Conservation (phyloP, 1,284 basidiomycete genomes). For the Ceratobasidium sp. region DNA sequence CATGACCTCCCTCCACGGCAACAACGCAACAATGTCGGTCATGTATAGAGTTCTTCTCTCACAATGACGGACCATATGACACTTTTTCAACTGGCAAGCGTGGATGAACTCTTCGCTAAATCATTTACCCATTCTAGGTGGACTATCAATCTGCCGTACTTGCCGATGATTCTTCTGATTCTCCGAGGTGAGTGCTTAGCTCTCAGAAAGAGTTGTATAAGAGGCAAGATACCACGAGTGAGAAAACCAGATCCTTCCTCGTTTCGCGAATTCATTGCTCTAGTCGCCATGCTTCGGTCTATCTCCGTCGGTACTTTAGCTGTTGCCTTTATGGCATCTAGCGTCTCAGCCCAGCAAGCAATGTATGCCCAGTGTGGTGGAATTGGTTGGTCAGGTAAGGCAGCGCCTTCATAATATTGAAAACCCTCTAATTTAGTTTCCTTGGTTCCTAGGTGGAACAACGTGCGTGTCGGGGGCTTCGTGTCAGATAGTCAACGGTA, state of each 20-base stretch:
- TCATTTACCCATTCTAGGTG: no score
- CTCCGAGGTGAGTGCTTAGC: no score
- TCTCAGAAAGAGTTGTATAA: no score
- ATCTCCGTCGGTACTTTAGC: not conserved
- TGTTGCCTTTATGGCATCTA: not conserved
- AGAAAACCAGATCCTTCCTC: not conserved
- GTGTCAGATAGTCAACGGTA: slow-evolving; percentile 17
- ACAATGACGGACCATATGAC: no score
- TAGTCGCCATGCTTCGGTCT: slow-evolving; percentile 1
- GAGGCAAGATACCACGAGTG: no score
- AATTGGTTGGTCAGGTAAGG: slow-evolving; percentile 17
- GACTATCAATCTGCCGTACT: no score
- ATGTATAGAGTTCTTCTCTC: no score
- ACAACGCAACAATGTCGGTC: no score
- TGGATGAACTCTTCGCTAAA: no score
- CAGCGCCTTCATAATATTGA: not conserved
- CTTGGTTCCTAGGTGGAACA: not conserved
- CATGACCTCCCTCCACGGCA: no score
- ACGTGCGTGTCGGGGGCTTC: slow-evolving; percentile 1
- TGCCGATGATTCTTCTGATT: no score
- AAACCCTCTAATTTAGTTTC: not conserved
- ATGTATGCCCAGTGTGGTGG: slow-evolving; percentile 23
- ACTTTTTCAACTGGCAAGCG: no score
- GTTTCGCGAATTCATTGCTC: not conserved
- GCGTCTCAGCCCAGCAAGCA: slow-evolving; percentile 15